Evolutionary conservation across 169 alveolate species (phyloP).

Genomic region (Cryptosporidium baileyi): DNA sequence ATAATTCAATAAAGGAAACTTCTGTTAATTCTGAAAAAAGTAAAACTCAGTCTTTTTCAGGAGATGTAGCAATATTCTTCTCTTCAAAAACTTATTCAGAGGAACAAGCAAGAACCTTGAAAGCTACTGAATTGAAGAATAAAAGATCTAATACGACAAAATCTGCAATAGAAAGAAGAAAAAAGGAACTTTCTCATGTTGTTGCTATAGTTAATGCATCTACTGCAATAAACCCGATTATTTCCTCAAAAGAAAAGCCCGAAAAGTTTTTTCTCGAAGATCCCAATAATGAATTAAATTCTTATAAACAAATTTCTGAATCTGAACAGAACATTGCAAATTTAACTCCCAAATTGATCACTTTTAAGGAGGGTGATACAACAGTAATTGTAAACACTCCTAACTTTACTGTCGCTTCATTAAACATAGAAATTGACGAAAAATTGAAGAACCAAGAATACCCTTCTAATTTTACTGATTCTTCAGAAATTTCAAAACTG

Average conservation of each 20-base stretch:
- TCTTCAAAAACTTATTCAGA: slow-evolving; percentile 15
- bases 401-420: slow-evolving; percentile 50
- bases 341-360: neutral
- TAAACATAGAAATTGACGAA: slow-evolving; percentile 41
- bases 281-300: neutral
- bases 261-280: too few relatives aligned
- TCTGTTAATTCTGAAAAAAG: neutral
- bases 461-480: neutral
- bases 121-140: slow-evolving; percentile 45
- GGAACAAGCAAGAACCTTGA: slow-evolving; percentile 25
- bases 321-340: neutral
- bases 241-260: neutral
- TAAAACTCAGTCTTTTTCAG: slow-evolving; percentile 8
- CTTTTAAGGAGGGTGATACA: slow-evolving; percentile 12
- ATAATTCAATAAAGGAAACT: slow-evolving; percentile 18
- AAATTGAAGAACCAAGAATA: neutral
- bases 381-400: slow-evolving; percentile 29
- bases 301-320: neutral
- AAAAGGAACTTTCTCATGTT: slow-evolving; percentile 55
- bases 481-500: neutral
- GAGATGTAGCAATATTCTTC: slow-evolving; percentile 29
- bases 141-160: slow-evolving; percentile 47
- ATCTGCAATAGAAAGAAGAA: slow-evolving; percentile 60
- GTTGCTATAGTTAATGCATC: slow-evolving; percentile 66
- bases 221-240: neutral